Conservation (phyloP, 78 protist species). For the Dictyostelium purpureum region DNA sequence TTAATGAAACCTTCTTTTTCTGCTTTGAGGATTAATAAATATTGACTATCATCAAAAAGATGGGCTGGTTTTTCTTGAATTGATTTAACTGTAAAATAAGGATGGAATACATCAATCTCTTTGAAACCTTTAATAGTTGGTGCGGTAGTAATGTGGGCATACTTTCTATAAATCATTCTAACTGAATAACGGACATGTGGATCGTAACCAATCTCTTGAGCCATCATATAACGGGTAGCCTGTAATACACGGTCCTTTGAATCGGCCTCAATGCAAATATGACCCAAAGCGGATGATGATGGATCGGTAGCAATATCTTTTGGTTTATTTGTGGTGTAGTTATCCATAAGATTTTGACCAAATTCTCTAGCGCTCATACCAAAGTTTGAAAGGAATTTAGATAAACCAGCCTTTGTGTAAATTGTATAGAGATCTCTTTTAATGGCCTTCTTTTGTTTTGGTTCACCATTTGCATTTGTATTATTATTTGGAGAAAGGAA, state of each 20-base stretch:
- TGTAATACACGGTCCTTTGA: slow-evolving; percentile 8
- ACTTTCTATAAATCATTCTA: slow-evolving; percentile 37
- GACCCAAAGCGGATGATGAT: neutral
- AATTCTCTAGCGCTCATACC: slow-evolving; percentile 76
- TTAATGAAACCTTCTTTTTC: slow-evolving; percentile 79
- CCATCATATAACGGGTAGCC: slow-evolving; percentile 69
- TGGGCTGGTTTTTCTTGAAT: slow-evolving; percentile 62
- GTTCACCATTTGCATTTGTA: neutral
- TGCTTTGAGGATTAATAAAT: slow-evolving; percentile 69
- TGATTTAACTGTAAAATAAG: slow-evolving; percentile 41
- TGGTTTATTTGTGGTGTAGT: neutral
- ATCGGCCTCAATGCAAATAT: slow-evolving; percentile 39
- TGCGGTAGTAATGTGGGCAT: slow-evolving; percentile 55
- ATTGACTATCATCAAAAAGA: slow-evolving; percentile 54
- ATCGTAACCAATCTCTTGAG: slow-evolving; percentile 80
- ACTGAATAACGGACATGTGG: slow-evolving; percentile 63
- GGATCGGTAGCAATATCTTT: slow-evolving; percentile 38
- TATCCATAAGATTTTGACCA: slow-evolving; percentile 72
- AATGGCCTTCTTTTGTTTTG: slow-evolving; percentile 49
- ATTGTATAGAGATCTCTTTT: slow-evolving; percentile 74
- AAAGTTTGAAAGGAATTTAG: slow-evolving; percentile 39
- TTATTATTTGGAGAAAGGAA: neutral
- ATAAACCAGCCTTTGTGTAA: slow-evolving; percentile 43
- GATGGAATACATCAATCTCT: slow-evolving; percentile 75
- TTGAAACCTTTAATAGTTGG: slow-evolving; percentile 63